These are phyloP conservation scores for Mercurialis annua DNA, from an alignment of 345 rosid species.

Conservation along the genomic window DNA sequence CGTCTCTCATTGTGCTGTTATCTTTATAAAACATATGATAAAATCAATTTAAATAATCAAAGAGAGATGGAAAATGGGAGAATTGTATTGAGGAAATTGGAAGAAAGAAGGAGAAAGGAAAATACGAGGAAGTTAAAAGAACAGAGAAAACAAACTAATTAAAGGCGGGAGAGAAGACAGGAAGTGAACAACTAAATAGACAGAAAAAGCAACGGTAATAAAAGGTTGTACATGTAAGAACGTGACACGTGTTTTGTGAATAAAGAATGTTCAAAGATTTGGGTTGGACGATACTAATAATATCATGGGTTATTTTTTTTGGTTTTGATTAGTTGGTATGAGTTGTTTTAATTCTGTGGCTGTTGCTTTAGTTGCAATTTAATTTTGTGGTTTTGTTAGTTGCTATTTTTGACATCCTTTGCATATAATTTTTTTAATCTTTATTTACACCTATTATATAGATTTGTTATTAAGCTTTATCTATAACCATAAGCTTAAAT, in stretches of 20 bases:
- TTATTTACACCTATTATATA: no score
- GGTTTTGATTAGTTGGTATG: conserved; percentile 16
- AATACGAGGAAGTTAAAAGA: neutral
- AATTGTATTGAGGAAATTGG: neutral
- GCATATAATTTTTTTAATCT: no score
- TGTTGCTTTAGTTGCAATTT: conserved; percentile 1
- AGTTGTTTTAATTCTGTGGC: conserved; percentile 18
- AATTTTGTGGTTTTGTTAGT: neutral
- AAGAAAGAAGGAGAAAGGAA: neutral
- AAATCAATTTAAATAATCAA: neutral
- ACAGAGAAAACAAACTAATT: conserved; percentile 11
- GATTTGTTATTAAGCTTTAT: no score
- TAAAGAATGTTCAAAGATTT: neutral
- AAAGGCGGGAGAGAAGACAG: conserved; percentile 23
- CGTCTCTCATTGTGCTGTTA: conserved; percentile 16
- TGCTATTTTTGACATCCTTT: neutral
- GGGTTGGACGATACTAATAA: conserved; percentile 12
- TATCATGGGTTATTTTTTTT: conserved; percentile 8
- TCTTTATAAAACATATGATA: neutral
- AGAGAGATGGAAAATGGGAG: neutral
- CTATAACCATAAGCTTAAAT: no score
- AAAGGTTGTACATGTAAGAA: neutral
- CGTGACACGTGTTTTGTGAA: conserved; percentile 26
- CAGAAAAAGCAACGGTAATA: conserved; percentile 12
- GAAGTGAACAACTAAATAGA: conserved; percentile 20